A percentile compares a stretch with the other conserved stretches of the same genome.
Conservation (phyloP, 768 basidiomycete species). For the Leucocoprinus birnbaumii region DNA sequence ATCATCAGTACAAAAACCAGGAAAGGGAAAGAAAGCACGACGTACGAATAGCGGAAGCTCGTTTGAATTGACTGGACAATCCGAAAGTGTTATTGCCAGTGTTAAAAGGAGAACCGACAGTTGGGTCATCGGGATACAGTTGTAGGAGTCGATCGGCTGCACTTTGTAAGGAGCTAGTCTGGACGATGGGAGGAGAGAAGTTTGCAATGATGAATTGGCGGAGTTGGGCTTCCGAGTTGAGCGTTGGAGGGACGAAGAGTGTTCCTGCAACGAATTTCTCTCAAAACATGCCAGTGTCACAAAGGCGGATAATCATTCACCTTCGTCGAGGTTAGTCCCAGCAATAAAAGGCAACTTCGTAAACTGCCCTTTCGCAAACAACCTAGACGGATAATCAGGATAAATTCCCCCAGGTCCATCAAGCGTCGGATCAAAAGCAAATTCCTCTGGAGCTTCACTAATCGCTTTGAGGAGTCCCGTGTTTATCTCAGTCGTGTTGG, state of each 20-base stretch:
- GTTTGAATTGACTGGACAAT: constrained; percentile 27
- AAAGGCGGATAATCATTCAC: constrained; percentile 19
- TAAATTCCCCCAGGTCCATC: constrained; percentile 39
- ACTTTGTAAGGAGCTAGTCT: constrained; percentile 16
- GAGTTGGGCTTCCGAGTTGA: constrained; percentile 23
- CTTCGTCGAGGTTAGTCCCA: constrained; percentile 44
- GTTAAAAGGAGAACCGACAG: constrained; percentile 41
- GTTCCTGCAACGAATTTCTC: too few species aligned
- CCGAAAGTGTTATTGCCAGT: constrained; percentile 46
- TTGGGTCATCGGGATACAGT: constrained; percentile 39
- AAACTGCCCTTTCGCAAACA: constrained; percentile 24
- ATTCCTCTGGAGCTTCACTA: constrained; percentile 14
- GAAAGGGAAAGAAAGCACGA: not conserved
- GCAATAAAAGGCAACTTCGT: constrained; percentile 41
- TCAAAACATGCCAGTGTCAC: too few species aligned
- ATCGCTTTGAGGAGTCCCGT: constrained; percentile 17
- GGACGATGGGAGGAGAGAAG: constrained; percentile 26
- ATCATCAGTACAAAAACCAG: not conserved
- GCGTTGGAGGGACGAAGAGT: constrained; percentile 24
- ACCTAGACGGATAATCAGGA: constrained; percentile 34
- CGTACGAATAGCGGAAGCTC: constrained; percentile 26
- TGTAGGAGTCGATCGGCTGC: constrained; percentile 26
- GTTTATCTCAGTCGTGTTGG: constrained; percentile 21
- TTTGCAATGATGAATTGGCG: constrained; percentile 22
- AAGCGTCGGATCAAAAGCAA: constrained; percentile 34